Evolutionary conservation across 495 filamentous ascomycete species (phyloP), one percentile per base, ranked within the genome.

Genomic region (Pyronema domesticum): DNA sequence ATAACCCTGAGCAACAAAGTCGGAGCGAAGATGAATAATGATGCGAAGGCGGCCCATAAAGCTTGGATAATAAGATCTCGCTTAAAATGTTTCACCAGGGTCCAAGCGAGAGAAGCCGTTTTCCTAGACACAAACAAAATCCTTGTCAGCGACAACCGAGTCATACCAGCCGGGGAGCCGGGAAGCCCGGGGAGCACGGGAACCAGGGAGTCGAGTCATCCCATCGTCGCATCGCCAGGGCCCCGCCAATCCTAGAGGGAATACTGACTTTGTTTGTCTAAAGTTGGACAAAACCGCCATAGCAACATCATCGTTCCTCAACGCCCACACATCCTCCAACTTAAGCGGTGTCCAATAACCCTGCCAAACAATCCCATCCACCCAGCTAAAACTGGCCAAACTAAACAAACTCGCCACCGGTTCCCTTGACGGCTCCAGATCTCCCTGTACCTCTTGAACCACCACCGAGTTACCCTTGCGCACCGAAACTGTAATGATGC

Each of bases 391-490:
- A 10, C 85, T 94, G 17, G 81, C 80, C 33, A 95, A 71, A 0
- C 89, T 95, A 56, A 95, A 75, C 13, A 95, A 69, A 58, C 86
- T 95, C 5, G 93, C 91, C 39, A 84, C 70, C 34, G 86, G 85
- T 65, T 99, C 86, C 43, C 72, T 74, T 10, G 86, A 84, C 5
- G 93, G 93, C 63, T 91, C 79, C 46, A 99, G 75, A 44, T 80
- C 80, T 49, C 83, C 85, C 63, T 94, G 86, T 69, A 86, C 83
- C 63, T 94, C 85, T 58, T 95, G 69, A 30, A 87, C 63, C 11
- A 99, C 84, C 3, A 80, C 74, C 68, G 89, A 94, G 67, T 96
- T 96, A 15, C 93, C 93, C 67, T 85, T 89, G 44, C 93, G 79
- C 53, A 87, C 91, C 30, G 78, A 82, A 50, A 94, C 65, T 11